phyloP scores from a whole-genome alignment of 2,329 filamentous ascomycete species.

The Scedosporium aurantiacum region DNA sequence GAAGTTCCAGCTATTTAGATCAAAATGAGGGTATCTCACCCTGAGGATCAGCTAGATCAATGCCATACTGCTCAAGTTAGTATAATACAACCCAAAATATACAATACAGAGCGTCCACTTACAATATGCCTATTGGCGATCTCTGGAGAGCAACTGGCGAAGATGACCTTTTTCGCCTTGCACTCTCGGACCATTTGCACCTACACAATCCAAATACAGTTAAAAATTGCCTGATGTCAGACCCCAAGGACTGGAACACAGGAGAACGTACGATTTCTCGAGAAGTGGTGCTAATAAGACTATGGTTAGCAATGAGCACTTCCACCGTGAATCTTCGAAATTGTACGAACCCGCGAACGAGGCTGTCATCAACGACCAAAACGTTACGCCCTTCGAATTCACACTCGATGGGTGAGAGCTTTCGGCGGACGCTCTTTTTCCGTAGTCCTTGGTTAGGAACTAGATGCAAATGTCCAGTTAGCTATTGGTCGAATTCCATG shows the following conservation, averaged over 20 bases:
- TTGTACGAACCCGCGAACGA: constrained; percentile 54
- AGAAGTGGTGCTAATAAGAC: constrained; percentile 45
- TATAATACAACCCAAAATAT: not conserved
- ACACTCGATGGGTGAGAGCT: constrained; percentile 74
- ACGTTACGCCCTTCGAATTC: constrained; percentile 78
- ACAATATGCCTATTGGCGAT: constrained; percentile 85
- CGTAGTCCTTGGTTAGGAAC: constrained; percentile 61
- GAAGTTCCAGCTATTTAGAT: not conserved
- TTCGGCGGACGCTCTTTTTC: constrained; percentile 78
- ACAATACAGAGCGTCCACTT: constrained; percentile 21
- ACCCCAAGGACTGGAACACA: not conserved
- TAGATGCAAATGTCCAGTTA: no score
- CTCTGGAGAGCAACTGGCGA: constrained; percentile 71
- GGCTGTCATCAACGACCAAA: constrained; percentile 77
- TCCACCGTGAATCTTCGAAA: not conserved
- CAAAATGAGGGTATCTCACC: constrained; percentile 13
- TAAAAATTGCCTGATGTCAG: not conserved
- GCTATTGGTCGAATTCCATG: no score
- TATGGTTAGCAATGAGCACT: not conserved
- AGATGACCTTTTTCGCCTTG: constrained; percentile 70
- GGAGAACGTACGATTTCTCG: constrained; percentile 28
- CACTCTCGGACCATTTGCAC: constrained; percentile 68
- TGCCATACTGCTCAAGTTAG: constrained; percentile 26
- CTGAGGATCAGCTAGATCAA: constrained; percentile 32
- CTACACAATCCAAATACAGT: constrained; percentile 9